Percentiles rank a stretch among this genome's conserved stretches.
Conservation (phyloP, 2,329 filamentous ascomycete species). For the Neurospora sp. region DNA sequence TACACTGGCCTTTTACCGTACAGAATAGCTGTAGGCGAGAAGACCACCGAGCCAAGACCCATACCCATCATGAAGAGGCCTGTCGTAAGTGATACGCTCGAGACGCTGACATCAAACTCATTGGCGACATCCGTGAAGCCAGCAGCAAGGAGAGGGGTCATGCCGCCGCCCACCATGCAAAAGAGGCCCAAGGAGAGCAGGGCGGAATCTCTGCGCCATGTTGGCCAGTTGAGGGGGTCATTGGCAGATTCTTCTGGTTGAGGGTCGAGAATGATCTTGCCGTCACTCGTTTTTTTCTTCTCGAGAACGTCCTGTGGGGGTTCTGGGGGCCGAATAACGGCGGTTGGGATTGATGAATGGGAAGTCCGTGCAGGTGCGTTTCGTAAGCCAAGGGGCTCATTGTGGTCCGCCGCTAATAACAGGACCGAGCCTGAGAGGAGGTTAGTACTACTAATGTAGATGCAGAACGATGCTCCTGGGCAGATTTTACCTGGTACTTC, state of each 20-base stretch:
- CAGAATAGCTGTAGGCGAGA: slow-evolving; percentile 83
- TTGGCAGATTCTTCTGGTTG: slow-evolving; percentile 87
- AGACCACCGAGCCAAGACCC: slow-evolving; percentile 72
- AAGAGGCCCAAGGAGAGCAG: slow-evolving; percentile 80
- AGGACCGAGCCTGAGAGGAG: slow-evolving; percentile 43
- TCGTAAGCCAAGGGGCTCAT: slow-evolving; percentile 49
- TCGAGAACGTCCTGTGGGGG: slow-evolving; percentile 21
- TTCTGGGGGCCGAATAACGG: slow-evolving; percentile 28
- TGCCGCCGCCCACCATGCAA: slow-evolving; percentile 86
- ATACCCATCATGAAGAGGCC: slow-evolving; percentile 92
- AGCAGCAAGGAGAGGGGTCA: slow-evolving; percentile 82
- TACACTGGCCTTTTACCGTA: slow-evolving; percentile 90
- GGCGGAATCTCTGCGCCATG: slow-evolving; percentile 69
- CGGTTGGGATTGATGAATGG: slow-evolving; percentile 45
- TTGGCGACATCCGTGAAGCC: slow-evolving; percentile 75
- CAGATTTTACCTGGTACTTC: slow-evolving; percentile 65
- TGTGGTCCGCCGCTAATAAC: slow-evolving; percentile 43
- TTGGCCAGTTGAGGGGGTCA: slow-evolving; percentile 87
- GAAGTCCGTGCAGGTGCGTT: slow-evolving; percentile 49
- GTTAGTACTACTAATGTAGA: not conserved
- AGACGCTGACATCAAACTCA: slow-evolving; percentile 54
- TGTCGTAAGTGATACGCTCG: slow-evolving; percentile 75
- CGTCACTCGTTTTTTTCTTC: slow-evolving; percentile 72
- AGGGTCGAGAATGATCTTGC: slow-evolving; percentile 77
- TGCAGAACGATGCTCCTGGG: not conserved